Base-by-base conservation (phyloP, 2,329 filamentous ascomycete species). In the Trichothecium roseum region DNA sequence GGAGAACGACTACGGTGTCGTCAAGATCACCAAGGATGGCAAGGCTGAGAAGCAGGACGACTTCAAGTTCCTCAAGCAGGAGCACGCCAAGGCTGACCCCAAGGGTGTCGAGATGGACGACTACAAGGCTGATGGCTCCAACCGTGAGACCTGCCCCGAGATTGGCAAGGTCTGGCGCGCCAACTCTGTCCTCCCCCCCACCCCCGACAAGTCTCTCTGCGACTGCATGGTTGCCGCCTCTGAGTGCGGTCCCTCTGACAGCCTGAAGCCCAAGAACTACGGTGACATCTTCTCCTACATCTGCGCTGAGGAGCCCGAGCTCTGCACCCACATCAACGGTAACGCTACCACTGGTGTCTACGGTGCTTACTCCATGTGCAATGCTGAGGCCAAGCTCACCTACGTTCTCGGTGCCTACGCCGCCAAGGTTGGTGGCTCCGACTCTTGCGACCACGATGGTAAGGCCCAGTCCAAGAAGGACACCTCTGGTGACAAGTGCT, bases 1-100 rank as follows among this genome's bases (percentile, higher is more conserved):
- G 60, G 64, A 53, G 35, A 96, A 96, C 67, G 68, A 95, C 57
- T 98, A 85, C 53, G 91, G 83, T 61, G 73, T 94, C 30, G 80
- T 88, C 41, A 60, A 69, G 40, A 56, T 85, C 41, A 44, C 22
- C 42, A 55, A 64, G 33, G 71, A 72, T 50, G 63, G 66, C 52
- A 63, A 63, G 30, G 83, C 81, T 44, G 71, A 62, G 43, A 82
- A 79, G 44, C 70, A 85, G 48, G 59, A 75, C 27, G 84, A 94
- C 63, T 98, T 84, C 63, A 70, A 71, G 38, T 71, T 75, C 40
- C 74, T 94, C 37, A 75, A 78, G 48, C 74, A 66, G 45, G 72
- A 84, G 56, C 76, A 94, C 46, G 70, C 71, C 44, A 74, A 72
- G 41, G 79, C 77, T 35, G 72, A 64, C 18, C 83, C 87, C 38